Evolutionary conservation across 2,329 filamentous ascomycete species (phyloP), one percentile per base, ranked within the genome.

Genomic region (Aureobasidium sp.): DNA sequence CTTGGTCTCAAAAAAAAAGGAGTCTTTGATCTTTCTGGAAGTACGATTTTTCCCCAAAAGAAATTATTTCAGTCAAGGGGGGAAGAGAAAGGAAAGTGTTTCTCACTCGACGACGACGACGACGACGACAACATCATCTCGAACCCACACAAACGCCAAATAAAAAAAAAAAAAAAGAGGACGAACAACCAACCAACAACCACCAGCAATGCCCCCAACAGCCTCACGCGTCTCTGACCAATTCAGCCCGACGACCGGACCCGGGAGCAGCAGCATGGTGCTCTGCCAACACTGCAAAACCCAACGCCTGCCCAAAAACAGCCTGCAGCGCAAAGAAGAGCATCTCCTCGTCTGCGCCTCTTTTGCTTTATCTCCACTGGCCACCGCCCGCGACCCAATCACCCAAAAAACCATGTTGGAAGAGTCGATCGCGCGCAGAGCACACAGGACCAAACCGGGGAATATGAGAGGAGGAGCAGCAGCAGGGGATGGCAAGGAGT

Each of bases 241-340:
- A 22, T 49, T 29, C 45, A 21, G 10, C 12, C n/a, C 34, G 8
- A 49, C 24, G n/a, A 17, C 19, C 16, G n/a, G 22, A 5, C 21
- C n/a, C 3, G 45, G 45, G 2, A 34, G 6, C 24, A 29, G 21
- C 2, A 21, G 17, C 10, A 44, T 53, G 39, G 49, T 53, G 3
- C 6, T 29, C 21, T 53, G 49, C 49, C 3, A 7, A 4, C 39
- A 53, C 22, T 53, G 49, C 39, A 17, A 27, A 19, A 19, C 10
- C 27, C 8, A 16, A 16, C 27, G 38, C n/a, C 17, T 53, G 10
- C 49, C 49, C n/a, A 35, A 34, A n/a, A 44, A 53, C 30, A 29
- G n/a, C 14, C 39, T 53, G 5, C 17, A 22, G 3, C 22, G 49
- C 10, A 53, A 53, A 21, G 49, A 53, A 38, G 39, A 44, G 11